Evolutionary conservation across 352 stramenopile species (phyloP).

Genomic region (Aphanomyces euteiches): DNA sequence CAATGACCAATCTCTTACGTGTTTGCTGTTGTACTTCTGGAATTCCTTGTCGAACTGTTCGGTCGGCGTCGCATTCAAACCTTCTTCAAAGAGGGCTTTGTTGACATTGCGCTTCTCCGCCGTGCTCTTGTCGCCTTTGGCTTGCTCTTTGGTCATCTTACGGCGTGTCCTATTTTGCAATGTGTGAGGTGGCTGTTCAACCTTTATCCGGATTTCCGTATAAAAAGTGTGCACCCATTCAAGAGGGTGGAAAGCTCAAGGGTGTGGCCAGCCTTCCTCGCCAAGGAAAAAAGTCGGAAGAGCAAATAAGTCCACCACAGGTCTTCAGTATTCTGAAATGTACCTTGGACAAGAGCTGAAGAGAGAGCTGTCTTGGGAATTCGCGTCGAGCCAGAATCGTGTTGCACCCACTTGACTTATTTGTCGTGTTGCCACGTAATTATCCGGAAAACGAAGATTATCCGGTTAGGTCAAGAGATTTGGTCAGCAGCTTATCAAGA

Average conservation of each 20-base stretch:
- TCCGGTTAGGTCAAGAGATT: neutral
- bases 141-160: neutral
- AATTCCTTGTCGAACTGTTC: slow-evolving; percentile 86
- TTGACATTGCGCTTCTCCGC: neutral
- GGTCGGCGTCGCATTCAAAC: slow-evolving; percentile 23
- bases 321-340: too few species aligned
- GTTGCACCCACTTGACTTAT: neutral
- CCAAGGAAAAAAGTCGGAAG: too few species aligned
- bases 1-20: slow-evolving; percentile 36
- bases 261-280: too few species aligned
- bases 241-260: too few species aligned
- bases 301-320: too few species aligned
- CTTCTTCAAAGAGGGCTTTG: slow-evolving; percentile 6
- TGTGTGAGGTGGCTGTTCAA: neutral
- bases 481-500: neutral
- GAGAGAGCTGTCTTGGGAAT: too few species aligned
- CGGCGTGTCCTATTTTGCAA: neutral
- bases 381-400: too few species aligned
- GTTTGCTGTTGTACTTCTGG: slow-evolving; percentile 80
- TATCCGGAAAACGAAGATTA: neutral
- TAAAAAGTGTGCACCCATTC: neutral
- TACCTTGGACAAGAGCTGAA: too few species aligned
- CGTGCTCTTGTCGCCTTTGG: neutral
- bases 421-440: neutral
- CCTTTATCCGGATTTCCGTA: neutral